Evolutionary conservation across 2,329 filamentous ascomycete genomes (phyloP), one percentile per base, ranked within the genome.

Genomic region (Tolypocladium inflatum): DNA sequence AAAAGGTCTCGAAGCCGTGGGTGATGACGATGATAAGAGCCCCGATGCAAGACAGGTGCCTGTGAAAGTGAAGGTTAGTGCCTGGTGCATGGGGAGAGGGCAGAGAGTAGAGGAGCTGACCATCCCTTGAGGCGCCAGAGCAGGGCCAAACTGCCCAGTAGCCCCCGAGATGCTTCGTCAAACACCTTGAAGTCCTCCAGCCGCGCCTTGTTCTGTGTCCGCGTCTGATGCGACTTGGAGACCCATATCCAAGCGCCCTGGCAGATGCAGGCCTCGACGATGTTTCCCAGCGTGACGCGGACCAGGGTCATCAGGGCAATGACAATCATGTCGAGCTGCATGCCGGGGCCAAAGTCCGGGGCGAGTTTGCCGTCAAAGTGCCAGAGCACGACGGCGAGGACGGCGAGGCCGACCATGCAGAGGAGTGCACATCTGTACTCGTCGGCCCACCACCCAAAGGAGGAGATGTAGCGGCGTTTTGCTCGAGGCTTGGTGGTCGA

Each of bases 171-270:
- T 1, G 73, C 73, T 53, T 73, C 72, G 53, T 71, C 70, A 58
- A 74, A 74, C 59, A 73, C 63, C 53, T 71, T 72, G 64, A 74
- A 73, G 59, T 74, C 73, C 33, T 70, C 68, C 6, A 75, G 58
- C 13, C 63, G 66, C 1, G 73, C 72, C n/a, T 66, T 65, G 7
- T 66, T 68, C 2, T 63, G 66, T 2, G 68, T 68, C 15, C 68
- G 61, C 17, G 57, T 52, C 58, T 71, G 69, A n/a, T 70, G 68
- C 21, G 67, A 66, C 33, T 71, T 68, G 4, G 71, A 71, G 0
- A 74, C 69, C 72, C 72, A 75, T 8, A 74, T 71, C 73, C 73
- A 75, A 9, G 72, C 72, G 15, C 66, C 70, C 60, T 75, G 73
- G 57, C 71, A 69, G 52, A 75, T 59, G 51, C 68, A 70, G 0